These are phyloP conservation scores for Diutina rugosa DNA, from an alignment of 1,139 yeast species.

Conservation along the genomic window DNA sequence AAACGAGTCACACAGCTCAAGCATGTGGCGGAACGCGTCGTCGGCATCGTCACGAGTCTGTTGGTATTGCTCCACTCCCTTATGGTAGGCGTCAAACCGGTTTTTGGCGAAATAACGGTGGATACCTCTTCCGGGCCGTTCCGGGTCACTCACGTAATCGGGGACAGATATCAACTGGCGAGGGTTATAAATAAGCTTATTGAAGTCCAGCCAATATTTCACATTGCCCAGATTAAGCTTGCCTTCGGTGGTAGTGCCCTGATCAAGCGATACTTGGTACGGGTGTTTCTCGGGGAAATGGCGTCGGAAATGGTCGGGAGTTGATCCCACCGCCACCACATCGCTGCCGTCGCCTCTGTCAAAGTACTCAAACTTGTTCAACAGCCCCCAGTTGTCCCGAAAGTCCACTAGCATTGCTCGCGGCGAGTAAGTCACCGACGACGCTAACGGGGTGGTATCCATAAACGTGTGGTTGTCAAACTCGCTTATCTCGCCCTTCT, in stretches of 20 bases:
- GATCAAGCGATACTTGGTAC: background rate
- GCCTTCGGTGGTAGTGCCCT: background rate
- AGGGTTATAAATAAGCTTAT: background rate
- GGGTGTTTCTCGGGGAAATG: background rate
- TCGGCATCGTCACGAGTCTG: background rate
- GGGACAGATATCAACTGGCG: background rate
- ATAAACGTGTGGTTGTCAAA: background rate
- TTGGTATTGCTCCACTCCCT: background rate
- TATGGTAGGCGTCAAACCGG: background rate
- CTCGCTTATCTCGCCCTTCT: background rate
- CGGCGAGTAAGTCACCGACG: background rate
- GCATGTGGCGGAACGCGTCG: background rate
- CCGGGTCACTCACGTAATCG: background rate
- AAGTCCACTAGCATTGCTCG: background rate
- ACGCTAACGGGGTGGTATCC: background rate
- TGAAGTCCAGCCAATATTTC: background rate
- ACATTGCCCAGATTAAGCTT: background rate
- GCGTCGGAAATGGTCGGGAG: background rate
- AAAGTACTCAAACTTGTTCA: background rate
- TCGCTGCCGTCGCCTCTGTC: background rate
- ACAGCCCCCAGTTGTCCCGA: background rate
- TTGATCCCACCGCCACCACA: background rate
- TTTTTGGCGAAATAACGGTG: background rate
- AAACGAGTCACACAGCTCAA: background rate
- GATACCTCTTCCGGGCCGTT: background rate